Percentiles rank a stretch among this genome's conserved stretches.
phyloP scores from a whole-genome alignment of 176 grass and related monocot genomes.

The Oropetium thomaeum region DNA sequence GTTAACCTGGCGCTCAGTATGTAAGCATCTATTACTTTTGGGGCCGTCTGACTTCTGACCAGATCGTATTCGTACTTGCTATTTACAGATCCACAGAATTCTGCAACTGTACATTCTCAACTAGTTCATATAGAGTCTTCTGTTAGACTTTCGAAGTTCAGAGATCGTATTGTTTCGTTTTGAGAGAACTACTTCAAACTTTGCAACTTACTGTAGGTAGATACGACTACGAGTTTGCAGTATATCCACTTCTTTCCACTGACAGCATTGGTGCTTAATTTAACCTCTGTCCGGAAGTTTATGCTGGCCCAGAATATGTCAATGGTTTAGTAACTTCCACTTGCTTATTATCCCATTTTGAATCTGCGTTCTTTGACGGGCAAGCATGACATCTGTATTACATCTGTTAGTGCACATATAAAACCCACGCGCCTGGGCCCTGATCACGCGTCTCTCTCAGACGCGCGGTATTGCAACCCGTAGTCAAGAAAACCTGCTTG shows the following conservation, averaged over 20 bases:
- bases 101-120: slow-evolving; percentile 10
- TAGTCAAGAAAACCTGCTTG: not conserved
- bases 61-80: slow-evolving; percentile 16
- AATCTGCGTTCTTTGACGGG: not conserved
- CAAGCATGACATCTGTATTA: slow-evolving; percentile 18
- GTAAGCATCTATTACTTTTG: slow-evolving; percentile 38
- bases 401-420: slow-evolving; percentile 28
- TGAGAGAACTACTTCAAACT: not conserved
- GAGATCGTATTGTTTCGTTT: not conserved
- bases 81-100: not conserved
- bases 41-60: slow-evolving; percentile 34
- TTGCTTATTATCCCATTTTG: not conserved
- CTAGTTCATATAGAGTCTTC: not conserved
- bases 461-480: not conserved
- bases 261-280: not conserved
- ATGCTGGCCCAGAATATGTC: not conserved
- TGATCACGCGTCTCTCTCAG: slow-evolving; percentile 15
- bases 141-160: not conserved
- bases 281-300: not conserved
- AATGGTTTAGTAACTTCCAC: not conserved
- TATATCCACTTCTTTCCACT: not conserved
- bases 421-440: slow-evolving; percentile 1
- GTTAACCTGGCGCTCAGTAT: slow-evolving; percentile 16
- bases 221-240: not conserved
- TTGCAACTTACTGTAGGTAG: not conserved